A percentile compares a stretch with the other conserved stretches of the same genome.
Evolutionary conservation across 2,329 filamentous ascomycete genomes (phyloP).

Genomic region (Chaetomiaceae sp.): DNA sequence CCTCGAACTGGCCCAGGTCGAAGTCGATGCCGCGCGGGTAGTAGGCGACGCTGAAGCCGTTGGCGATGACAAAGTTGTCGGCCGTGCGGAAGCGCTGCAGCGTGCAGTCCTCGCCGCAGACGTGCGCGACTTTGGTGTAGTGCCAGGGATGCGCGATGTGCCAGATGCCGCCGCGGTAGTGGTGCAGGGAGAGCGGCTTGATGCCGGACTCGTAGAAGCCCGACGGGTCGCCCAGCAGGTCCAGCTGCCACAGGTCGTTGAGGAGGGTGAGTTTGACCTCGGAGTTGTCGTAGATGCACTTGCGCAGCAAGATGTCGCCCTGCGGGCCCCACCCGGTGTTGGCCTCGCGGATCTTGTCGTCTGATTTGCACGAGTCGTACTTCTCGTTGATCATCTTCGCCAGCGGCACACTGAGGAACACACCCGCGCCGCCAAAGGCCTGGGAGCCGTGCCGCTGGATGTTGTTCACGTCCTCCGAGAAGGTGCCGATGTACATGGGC

Average conservation of each 20-base stretch:
- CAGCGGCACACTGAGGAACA: slow-evolving; percentile 51
- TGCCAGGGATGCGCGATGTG: slow-evolving; percentile 49
- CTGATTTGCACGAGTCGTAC: slow-evolving; percentile 34
- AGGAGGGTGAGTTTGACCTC: slow-evolving; percentile 51
- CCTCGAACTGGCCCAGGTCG: slow-evolving; percentile 28
- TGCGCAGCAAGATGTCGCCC: slow-evolving; percentile 55
- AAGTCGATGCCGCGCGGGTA: slow-evolving; percentile 46
- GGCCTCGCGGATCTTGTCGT: slow-evolving; percentile 47
- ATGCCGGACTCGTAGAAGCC: slow-evolving; percentile 60
- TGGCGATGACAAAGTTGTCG: slow-evolving; percentile 50
- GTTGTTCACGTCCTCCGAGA: slow-evolving; percentile 57
- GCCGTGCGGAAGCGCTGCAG: slow-evolving; percentile 51
- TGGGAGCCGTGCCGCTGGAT: slow-evolving; percentile 56
- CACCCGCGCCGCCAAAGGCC: slow-evolving; percentile 57
- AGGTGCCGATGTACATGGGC: slow-evolving; percentile 53
- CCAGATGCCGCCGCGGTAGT: slow-evolving; percentile 57
- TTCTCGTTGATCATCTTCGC: slow-evolving; percentile 28
- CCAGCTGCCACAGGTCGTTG: slow-evolving; percentile 54
- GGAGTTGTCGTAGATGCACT: slow-evolving; percentile 59
- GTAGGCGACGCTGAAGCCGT: slow-evolving; percentile 53
- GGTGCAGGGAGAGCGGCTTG: slow-evolving; percentile 55
- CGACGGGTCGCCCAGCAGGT: slow-evolving; percentile 53
- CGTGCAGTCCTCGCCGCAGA: slow-evolving; percentile 56
- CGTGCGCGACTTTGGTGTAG: slow-evolving; percentile 50
- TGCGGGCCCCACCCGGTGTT: slow-evolving; percentile 54